Base-by-base conservation (phyloP, 257 asterid species). In the Solanum arcanum region DNA sequence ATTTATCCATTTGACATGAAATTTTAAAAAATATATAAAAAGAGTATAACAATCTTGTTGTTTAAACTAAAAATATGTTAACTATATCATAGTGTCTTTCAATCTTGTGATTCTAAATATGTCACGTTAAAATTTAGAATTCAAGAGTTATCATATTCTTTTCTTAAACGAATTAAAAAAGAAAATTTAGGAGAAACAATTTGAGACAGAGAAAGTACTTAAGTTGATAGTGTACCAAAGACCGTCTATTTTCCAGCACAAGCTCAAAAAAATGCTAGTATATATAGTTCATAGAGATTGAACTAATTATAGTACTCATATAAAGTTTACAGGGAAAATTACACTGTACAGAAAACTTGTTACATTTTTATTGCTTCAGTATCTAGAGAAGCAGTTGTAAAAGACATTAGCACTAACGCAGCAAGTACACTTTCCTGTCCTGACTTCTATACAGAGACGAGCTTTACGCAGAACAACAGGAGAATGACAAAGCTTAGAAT, bases 361-460 rank as follows among this genome's bases (percentile, higher is more conserved):
- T 90, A 89, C 91, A 87, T 87, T 91, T 91, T 52, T 91, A 92
- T 89, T 90, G 84, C 89, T 89, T 87, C 87, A 80, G 44, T 88
- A 72, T 84, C 69, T 66, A 86, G 86, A 89, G 87, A 68, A 66
- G 64, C 69, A 90, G 87, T 86, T 72, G 86, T 86, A 81, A 56
- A 89, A 64, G 84, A 88, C 89, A 84, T 72, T 74, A 77, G 86
- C 86, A 76, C 84, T 90, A 87, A 88, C 89, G 75, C 89, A 85
- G 70, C 89, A 90, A 64, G 88, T 80, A 88, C 85, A 86, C 90
- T 91, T 90, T 66, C 86, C 88, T 78, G 91, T 83, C 89, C 89
- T 87, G 90, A 88, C 91, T 87, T 91, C 92, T 91, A 90, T 91
- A 92, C 92, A 91, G 46, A n/a, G 81, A 56, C 77, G 42, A 83